These are phyloP conservation scores for Syncephalastrum racemosum DNA, from an alignment of 371 early-diverging fungal species.

Conservation along the genomic window DNA sequence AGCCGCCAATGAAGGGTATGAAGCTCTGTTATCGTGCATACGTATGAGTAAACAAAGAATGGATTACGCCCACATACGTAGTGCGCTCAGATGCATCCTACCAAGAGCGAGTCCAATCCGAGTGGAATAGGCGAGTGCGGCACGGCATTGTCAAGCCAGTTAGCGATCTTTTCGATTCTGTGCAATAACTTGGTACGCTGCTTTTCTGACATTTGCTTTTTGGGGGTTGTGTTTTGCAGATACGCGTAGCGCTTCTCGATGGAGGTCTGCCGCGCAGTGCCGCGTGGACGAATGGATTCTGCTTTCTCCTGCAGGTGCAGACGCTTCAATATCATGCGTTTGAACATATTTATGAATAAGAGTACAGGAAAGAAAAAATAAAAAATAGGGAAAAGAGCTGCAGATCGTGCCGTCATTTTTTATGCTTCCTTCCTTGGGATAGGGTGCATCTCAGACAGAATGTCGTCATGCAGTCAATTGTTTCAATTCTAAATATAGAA, in stretches of 20 bases:
- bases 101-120: slow-evolving; percentile 42
- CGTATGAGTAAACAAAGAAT: too few species aligned
- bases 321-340: slow-evolving; percentile 25
- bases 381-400: slow-evolving; percentile 2
- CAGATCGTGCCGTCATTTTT: background rate
- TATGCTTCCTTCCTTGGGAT: background rate
- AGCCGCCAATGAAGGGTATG: slow-evolving; percentile 42
- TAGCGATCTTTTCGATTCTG: slow-evolving; percentile 28
- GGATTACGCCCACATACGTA: background rate
- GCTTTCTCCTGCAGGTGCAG: slow-evolving; percentile 25
- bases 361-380: slow-evolving; percentile 4
- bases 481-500: too few species aligned
- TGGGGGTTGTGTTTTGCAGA: slow-evolving; percentile 27
- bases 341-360: slow-evolving; percentile 17
- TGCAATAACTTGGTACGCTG: slow-evolving; percentile 25
- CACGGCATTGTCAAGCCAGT: slow-evolving; percentile 44
- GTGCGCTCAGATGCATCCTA: slow-evolving; percentile 9
- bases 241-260: slow-evolving; percentile 23
- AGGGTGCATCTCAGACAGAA: background rate
- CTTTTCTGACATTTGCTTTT: slow-evolving; percentile 20
- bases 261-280: slow-evolving; percentile 14
- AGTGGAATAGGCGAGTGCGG: slow-evolving; percentile 48
- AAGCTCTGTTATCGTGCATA: slow-evolving; percentile 24
- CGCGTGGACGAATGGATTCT: slow-evolving; percentile 23
- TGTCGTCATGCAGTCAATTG: too few species aligned